phyloP scores from a whole-genome alignment of 2,329 filamentous ascomycete genomes.

The Leptosphaerulina australis region DNA sequence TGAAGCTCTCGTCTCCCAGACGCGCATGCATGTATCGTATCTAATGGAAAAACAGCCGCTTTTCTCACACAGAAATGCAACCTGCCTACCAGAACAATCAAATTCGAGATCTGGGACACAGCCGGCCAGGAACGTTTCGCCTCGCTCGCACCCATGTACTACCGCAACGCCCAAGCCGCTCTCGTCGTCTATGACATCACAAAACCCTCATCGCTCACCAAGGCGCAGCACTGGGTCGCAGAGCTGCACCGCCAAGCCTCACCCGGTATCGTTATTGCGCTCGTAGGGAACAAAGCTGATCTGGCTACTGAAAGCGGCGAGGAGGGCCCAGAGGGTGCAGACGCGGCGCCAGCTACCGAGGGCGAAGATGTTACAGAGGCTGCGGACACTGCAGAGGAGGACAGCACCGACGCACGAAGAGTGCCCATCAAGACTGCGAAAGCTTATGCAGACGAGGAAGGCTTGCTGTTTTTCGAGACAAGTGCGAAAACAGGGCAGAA shows the following conservation, averaged over 20 bases:
- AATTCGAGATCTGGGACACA: slow-evolving; percentile 87
- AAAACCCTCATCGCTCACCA: slow-evolving; percentile 91
- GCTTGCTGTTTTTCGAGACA: slow-evolving; percentile 94
- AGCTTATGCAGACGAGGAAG: slow-evolving; percentile 92
- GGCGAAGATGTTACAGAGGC: slow-evolving; percentile 59
- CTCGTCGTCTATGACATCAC: slow-evolving; percentile 99
- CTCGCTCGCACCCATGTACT: slow-evolving; percentile 98
- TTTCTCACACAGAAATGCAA: slow-evolving; percentile 99
- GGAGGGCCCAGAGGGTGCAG: slow-evolving; percentile 56
- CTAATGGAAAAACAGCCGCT: slow-evolving; percentile 66
- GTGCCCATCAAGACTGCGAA: slow-evolving; percentile 90
- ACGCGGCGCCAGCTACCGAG: slow-evolving; percentile 56
- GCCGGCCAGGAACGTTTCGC: slow-evolving; percentile 97
- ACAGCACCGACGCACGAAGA: slow-evolving; percentile 78
- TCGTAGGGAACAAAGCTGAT: slow-evolving; percentile 90
- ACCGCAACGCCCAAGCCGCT: slow-evolving; percentile 96
- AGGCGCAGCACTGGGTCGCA: slow-evolving; percentile 98
- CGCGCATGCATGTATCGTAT: background rate
- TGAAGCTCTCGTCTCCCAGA: slow-evolving; percentile 36
- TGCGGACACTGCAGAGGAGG: slow-evolving; percentile 66
- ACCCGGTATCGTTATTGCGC: slow-evolving; percentile 93
- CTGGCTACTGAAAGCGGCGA: slow-evolving; percentile 62
- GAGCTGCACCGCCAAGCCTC: slow-evolving; percentile 96
- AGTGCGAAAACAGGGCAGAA: slow-evolving; percentile 96
- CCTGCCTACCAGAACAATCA: slow-evolving; percentile 81